A percentile compares a stretch with the other conserved stretches of the same genome.
Conservation (phyloP, 2,329 filamentous ascomycete species). For the Bipolaris bicolor region DNA sequence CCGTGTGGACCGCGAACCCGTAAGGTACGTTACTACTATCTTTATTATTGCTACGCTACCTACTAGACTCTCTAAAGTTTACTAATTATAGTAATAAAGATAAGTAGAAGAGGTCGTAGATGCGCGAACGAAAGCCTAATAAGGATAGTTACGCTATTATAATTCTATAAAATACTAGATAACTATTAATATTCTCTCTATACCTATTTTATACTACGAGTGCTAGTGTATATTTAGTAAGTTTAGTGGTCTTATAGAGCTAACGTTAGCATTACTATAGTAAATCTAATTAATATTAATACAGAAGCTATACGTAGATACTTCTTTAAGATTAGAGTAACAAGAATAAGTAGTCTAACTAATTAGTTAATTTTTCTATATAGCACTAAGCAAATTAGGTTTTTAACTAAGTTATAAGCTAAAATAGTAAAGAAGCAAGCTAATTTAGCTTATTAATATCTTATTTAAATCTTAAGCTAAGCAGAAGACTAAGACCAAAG, state of each 20-base stretch:
- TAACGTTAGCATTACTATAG: not conserved
- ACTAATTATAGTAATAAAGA: constrained; percentile 4
- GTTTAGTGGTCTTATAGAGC: constrained; percentile 1
- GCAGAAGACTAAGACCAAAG: not conserved
- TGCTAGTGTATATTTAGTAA: not conserved
- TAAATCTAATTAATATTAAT: not conserved
- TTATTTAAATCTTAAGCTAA: not conserved
- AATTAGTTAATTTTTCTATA: not conserved
- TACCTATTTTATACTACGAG: constrained; percentile 3
- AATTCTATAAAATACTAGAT: not conserved
- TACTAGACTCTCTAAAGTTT: constrained; percentile 3
- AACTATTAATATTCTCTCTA: constrained; percentile 5
- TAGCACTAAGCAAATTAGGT: constrained; percentile 3
- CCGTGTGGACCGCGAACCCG: too few species aligned
- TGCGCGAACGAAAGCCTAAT: constrained; percentile 1
- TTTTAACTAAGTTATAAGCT: not conserved
- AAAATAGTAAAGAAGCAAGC: not conserved
- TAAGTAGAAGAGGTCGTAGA: constrained; percentile 3
- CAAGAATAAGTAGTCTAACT: too few species aligned
- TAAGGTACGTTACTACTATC: not conserved
- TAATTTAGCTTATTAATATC: not conserved
- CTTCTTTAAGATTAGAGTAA: too few species aligned
- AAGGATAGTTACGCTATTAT: not conserved
- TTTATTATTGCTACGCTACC: constrained; percentile 3
- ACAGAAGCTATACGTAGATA: too few species aligned